Evolutionary conservation across 2,329 filamentous ascomycete species (phyloP).

Genomic region (Allantophomopsis lycopodina): DNA sequence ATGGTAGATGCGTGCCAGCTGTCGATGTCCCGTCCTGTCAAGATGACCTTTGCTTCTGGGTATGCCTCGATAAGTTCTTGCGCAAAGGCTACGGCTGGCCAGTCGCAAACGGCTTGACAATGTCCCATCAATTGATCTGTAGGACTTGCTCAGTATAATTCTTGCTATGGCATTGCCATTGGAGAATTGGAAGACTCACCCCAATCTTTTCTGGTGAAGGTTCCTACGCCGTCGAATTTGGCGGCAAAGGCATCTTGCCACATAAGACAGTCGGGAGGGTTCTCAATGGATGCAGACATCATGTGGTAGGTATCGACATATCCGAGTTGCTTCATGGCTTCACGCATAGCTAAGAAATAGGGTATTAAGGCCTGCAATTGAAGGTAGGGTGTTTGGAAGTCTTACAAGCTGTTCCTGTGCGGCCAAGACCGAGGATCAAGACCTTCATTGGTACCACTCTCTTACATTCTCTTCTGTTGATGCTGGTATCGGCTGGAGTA

Average conservation of each 20-base stretch:
- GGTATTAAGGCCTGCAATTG: not conserved
- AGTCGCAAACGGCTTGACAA: slow-evolving; percentile 56
- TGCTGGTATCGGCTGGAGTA: slow-evolving; percentile 47
- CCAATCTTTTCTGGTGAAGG: slow-evolving; percentile 54
- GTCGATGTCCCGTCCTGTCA: slow-evolving; percentile 53
- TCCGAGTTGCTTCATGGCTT: slow-evolving; percentile 51
- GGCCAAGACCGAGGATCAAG: slow-evolving; percentile 53
- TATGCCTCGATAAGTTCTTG: slow-evolving; percentile 59
- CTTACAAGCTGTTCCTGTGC: slow-evolving; percentile 58
- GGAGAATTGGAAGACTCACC: slow-evolving; percentile 11
- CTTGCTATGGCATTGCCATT: too few species aligned
- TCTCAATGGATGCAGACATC: slow-evolving; percentile 57
- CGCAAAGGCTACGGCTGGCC: slow-evolving; percentile 53
- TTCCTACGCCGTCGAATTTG: slow-evolving; percentile 44
- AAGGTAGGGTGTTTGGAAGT: not conserved
- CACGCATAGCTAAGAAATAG: slow-evolving; percentile 38
- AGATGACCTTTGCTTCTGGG: slow-evolving; percentile 57
- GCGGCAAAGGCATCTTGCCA: slow-evolving; percentile 57
- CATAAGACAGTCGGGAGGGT: slow-evolving; percentile 51
- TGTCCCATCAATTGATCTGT: slow-evolving; percentile 46
- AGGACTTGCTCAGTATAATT: too few species aligned
- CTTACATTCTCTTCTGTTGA: slow-evolving; percentile 50
- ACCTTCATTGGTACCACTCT: slow-evolving; percentile 61
- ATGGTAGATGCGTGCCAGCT: slow-evolving; percentile 40
- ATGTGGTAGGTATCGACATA: slow-evolving; percentile 61